A percentile compares a stretch with the other conserved stretches of the same genome.
phyloP scores from a whole-genome alignment of 192 early-diverging fungal genomes.

The Powellomyces hirtus region DNA sequence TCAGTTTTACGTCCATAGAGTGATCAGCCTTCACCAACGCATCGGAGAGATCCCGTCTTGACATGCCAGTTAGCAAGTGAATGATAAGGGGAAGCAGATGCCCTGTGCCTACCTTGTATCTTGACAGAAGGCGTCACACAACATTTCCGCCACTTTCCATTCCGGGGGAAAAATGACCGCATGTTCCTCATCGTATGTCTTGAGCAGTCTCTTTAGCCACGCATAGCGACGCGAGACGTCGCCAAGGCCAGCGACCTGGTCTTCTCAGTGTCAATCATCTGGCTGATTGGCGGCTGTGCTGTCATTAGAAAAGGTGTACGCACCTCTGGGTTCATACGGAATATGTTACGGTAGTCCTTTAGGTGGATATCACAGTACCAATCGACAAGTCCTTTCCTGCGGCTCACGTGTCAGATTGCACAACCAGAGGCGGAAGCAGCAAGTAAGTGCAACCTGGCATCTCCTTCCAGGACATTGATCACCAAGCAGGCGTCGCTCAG shows the following conservation, averaged over 20 bases:
- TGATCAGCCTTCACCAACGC: constrained; percentile 57
- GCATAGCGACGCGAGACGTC: constrained; percentile 86
- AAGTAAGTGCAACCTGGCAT: constrained; percentile 47
- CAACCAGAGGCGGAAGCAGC: too few species aligned
- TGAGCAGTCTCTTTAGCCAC: constrained; percentile 87
- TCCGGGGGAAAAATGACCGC: constrained; percentile 71
- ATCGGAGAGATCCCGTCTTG: constrained; percentile 64
- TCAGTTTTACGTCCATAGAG: constrained; percentile 63
- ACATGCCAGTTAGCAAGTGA: not conserved
- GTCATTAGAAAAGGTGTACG: too few species aligned
- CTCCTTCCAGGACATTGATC: constrained; percentile 64
- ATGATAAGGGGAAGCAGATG: not conserved
- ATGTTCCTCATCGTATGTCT: constrained; percentile 88
- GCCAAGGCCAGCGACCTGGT: constrained; percentile 75
- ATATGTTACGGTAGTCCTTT: constrained; percentile 77
- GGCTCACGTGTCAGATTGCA: too few species aligned
- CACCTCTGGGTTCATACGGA: constrained; percentile 64
- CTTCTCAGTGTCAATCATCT: not conserved
- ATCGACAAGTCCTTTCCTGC: constrained; percentile 61
- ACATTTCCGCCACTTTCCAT: constrained; percentile 73
- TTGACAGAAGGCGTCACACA: constrained; percentile 78
- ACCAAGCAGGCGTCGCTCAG: constrained; percentile 79
- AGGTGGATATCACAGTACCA: constrained; percentile 84
- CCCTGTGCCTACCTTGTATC: constrained; percentile 65
- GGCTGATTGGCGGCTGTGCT: not conserved